phyloP scores from a whole-genome alignment of 208 protist genomes.

The Leishmania martiniquensis region DNA sequence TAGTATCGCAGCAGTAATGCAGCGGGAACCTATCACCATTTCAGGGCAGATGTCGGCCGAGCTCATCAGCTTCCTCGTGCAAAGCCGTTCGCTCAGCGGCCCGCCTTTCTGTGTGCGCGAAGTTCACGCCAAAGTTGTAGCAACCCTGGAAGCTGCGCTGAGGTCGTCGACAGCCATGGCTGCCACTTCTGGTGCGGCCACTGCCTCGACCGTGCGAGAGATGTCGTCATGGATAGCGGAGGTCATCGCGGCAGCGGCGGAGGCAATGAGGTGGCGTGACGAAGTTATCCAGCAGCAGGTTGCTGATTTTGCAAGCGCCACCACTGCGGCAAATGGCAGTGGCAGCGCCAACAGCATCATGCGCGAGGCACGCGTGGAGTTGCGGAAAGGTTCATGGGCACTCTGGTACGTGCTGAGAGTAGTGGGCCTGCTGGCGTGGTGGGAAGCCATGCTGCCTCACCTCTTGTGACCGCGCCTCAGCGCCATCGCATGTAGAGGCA shows the following conservation, averaged over 20 bases:
- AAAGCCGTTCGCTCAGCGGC: neutral
- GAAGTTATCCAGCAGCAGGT: neutral
- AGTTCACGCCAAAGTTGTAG: constrained; percentile 1
- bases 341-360: neutral
- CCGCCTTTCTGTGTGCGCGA: neutral
- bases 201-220: neutral
- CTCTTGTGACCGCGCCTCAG: neutral
- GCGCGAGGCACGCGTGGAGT: neutral
- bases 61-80: neutral
- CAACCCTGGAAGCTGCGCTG: neutral
- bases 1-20: neutral
- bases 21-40: neutral
- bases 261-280: neutral
- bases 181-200: neutral
- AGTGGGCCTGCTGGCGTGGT: constrained; percentile 23
- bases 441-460: neutral
- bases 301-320: neutral
- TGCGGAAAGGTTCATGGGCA: constrained; percentile 22
- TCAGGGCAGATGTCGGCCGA: neutral
- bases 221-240: constrained; percentile 1
- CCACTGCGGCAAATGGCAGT: neutral
- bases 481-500: neutral
- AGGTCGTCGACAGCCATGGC: no score
- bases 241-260: neutral
- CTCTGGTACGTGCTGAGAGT: constrained; percentile 26